These are phyloP conservation scores for Colletotrichum aenigma DNA, from an alignment of 2,329 filamentous ascomycete species.

Conservation along the genomic window DNA sequence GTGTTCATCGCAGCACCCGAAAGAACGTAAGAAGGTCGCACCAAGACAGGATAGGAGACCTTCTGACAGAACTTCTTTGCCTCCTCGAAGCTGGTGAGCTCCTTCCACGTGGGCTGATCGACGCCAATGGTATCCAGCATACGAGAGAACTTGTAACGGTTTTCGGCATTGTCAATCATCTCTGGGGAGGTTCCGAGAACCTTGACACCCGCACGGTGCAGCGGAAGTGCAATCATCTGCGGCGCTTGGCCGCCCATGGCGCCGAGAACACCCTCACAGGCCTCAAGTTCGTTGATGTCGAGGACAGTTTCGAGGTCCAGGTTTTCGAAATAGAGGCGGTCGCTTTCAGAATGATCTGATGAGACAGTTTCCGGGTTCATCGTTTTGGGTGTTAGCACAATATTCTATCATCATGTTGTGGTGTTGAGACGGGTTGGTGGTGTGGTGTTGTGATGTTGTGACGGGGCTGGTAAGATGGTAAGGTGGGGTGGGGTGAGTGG, in stretches of 20 bases:
- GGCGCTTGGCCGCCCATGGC: slow-evolving; percentile 98
- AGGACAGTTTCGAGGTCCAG: slow-evolving; percentile 89
- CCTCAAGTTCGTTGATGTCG: slow-evolving; percentile 72
- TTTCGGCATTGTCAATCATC: slow-evolving; percentile 98
- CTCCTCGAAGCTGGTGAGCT: slow-evolving; percentile 92
- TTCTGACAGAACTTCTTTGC: slow-evolving; percentile 85
- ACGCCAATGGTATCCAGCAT: slow-evolving; percentile 95
- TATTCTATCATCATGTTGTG: too few species aligned
- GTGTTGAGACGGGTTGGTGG: too few species aligned
- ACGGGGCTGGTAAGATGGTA: neutral
- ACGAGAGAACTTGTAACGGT: slow-evolving; percentile 97
- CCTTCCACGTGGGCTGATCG: slow-evolving; percentile 98
- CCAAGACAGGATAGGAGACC: slow-evolving; percentile 91
- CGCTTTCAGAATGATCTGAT: slow-evolving; percentile 97
- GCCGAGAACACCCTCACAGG: slow-evolving; percentile 81
- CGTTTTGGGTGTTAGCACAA: too few species aligned
- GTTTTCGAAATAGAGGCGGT: slow-evolving; percentile 94
- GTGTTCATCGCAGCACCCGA: slow-evolving; percentile 99
- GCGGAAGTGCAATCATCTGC: slow-evolving; percentile 93
- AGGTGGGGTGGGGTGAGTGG: neutral
- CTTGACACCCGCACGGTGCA: slow-evolving; percentile 89
- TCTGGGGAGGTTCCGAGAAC: slow-evolving; percentile 95
- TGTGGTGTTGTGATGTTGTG: neutral
- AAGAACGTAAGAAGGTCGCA: slow-evolving; percentile 94
- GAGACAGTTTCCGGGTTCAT: slow-evolving; percentile 94